phyloP scores from a whole-genome alignment of 2,329 filamentous ascomycete species.

The Periconia sp. region DNA sequence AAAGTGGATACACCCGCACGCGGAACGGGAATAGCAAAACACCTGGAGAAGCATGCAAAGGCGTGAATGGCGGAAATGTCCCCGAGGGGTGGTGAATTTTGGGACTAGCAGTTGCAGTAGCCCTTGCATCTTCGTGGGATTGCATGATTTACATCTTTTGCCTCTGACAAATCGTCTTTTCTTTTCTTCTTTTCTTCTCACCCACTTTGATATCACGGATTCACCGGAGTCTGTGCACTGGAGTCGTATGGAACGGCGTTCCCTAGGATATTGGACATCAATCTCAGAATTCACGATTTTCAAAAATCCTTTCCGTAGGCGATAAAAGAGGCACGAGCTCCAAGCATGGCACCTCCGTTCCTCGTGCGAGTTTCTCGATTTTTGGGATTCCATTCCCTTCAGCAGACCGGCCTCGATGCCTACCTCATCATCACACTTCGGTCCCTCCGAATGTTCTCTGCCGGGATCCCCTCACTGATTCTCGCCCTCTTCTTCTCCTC shows the following conservation, averaged over 20 bases:
- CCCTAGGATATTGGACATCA: too few relatives aligned
- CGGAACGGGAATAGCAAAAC: neutral
- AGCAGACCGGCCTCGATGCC: constrained; percentile 38
- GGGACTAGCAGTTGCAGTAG: constrained; percentile 9
- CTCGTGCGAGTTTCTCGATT: constrained; percentile 27
- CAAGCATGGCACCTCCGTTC: constrained; percentile 19
- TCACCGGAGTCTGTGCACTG: too few relatives aligned
- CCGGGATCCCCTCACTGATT: constrained; percentile 41
- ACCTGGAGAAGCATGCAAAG: neutral
- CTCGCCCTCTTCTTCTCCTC: constrained; percentile 43
- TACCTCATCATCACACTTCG: constrained; percentile 48
- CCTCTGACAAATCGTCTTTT: too few relatives aligned
- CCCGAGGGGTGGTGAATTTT: too few relatives aligned
- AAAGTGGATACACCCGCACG: neutral
- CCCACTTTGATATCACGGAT: too few relatives aligned
- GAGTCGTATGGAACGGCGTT: too few relatives aligned
- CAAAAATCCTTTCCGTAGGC: too few relatives aligned
- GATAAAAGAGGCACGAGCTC: neutral
- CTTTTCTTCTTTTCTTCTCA: too few relatives aligned
- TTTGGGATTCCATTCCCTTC: constrained; percentile 35
- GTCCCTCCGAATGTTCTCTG: constrained; percentile 38
- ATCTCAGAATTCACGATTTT: too few relatives aligned
- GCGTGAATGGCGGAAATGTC: too few relatives aligned
- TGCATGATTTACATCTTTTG: neutral
- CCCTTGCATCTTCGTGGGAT: neutral